Evolutionary conservation across 371 early-diverging fungal genomes (phyloP), one percentile per base, ranked within the genome.

Genomic region (Chytridium lagenaria): DNA sequence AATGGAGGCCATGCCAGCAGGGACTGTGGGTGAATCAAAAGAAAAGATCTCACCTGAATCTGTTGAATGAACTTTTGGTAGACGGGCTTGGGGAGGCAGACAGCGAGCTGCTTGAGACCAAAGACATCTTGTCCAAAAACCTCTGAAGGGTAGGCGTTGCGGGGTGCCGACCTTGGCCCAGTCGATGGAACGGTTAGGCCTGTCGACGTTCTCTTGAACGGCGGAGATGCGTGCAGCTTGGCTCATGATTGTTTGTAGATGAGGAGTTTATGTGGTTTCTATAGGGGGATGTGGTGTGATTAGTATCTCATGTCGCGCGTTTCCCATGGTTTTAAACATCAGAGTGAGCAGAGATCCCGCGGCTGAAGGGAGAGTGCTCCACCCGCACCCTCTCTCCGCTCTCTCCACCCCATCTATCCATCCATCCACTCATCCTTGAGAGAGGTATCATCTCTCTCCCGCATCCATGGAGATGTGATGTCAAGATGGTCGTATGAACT

Each of bases 81-180:
- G 44, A 96, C 92, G 40, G 97, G 95, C 90, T 97, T 97, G 78
- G 99, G 99, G 49, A 98, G 89, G 72, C 90, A 84, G 79, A 86
- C 87, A 74, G 93, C 88, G 89, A 98, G 91, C 71, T 89, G 87
- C 87, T 92, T 89, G 68, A 94, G 87, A 57, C 92, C 87, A 78
- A 97, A 98, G 59, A 98, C 98, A 79, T 95, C 93, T 80, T 91
- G 85, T 44, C 93, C 96, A 81, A 89, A 98, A 77, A 95, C 85
- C 80, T 95, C 96, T 34, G 96, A 95, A 64, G 92, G 84, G 81
- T 92, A 82, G 55, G 71, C 87, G 80, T 89, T 78, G 63, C 91
- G 87, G 75, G 88, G 87, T n/a, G 59, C 82, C 77, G 75, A 79
- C 77, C 81, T 83, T 82, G 65, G 95, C 92, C 85, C 92, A 94